Conservation (phyloP, 2,329 filamentous ascomycete species). For the Cercospora beticola region DNA sequence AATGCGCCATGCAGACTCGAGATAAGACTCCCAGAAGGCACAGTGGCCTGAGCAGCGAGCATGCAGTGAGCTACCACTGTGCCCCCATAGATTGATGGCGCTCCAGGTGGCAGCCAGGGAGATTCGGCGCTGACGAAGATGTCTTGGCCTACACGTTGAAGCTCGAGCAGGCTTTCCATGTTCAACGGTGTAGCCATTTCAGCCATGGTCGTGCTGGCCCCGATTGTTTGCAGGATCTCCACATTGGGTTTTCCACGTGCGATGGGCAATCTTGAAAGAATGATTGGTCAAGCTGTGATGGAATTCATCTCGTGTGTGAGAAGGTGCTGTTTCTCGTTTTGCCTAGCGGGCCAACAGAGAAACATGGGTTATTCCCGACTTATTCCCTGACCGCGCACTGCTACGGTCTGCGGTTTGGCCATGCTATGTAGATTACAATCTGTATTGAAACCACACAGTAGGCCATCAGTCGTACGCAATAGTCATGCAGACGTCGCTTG, state of each 20-base stretch:
- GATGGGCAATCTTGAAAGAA: background rate
- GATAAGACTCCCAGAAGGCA: background rate
- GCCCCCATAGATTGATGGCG: background rate
- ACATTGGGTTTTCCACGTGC: background rate
- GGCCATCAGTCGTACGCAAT: background rate
- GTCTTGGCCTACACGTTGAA: background rate
- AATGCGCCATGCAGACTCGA: background rate
- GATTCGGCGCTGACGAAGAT: background rate
- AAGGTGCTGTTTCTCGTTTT: background rate
- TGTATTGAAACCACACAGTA: background rate
- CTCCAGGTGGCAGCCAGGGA: background rate
- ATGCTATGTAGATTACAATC: background rate
- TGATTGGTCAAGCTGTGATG: background rate
- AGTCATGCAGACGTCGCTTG: background rate
- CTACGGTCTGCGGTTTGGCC: background rate
- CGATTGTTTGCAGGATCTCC: background rate
- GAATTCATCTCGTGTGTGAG: background rate
- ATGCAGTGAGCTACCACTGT: background rate
- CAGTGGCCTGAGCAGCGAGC: background rate
- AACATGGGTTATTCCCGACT: background rate
- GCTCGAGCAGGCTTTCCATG: background rate
- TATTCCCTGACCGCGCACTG: background rate
- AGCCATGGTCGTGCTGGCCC: background rate
- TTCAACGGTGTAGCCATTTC: background rate
- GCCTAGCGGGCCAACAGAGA: background rate